Evolutionary conservation across 768 basidiomycete species (phyloP).

Genomic region (Tylopilus cervinicoccineus): DNA sequence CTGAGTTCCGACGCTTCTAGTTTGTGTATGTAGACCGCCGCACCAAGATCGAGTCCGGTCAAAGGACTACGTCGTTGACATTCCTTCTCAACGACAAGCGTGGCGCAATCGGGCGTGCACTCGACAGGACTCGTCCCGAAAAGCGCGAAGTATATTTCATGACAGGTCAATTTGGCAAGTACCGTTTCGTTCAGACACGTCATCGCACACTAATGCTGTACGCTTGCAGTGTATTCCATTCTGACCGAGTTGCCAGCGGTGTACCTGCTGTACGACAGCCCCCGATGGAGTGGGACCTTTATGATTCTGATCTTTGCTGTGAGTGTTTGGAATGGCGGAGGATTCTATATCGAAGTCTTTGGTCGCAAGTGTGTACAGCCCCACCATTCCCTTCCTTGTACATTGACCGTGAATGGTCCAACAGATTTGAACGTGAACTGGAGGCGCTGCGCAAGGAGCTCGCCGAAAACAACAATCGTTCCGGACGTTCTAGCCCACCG

Average conservation of each 20-base stretch:
- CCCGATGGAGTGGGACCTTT: conserved; percentile 74
- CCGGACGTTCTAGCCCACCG: conserved; percentile 50
- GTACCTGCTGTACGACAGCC: conserved; percentile 76
- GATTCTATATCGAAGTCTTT: conserved; percentile 95
- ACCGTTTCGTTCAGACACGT: not conserved
- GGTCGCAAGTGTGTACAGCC: conserved; percentile 78
- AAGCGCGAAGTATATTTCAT: conserved; percentile 76
- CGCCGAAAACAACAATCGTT: conserved; percentile 62
- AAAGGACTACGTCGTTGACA: conserved; percentile 87
- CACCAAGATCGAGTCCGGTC: conserved; percentile 86
- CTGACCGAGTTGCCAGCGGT: conserved; percentile 85
- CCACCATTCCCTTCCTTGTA: not conserved
- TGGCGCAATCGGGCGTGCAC: conserved; percentile 69
- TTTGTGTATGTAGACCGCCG: conserved; percentile 87
- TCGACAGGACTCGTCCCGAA: conserved; percentile 55
- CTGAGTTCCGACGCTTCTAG: conserved; percentile 30
- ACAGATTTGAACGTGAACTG: conserved; percentile 87
- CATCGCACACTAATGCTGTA: conserved; percentile 1
- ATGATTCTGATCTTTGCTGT: conserved; percentile 78
- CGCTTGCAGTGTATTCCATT: conserved; percentile 68
- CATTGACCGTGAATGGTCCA: conserved; percentile 5
- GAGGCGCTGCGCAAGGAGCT: conserved; percentile 89
- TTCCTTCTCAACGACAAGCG: conserved; percentile 87
- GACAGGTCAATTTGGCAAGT: conserved; percentile 74
- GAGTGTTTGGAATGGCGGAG: conserved; percentile 94